Base-by-base conservation (phyloP, 345 rosid genomes). In the Clausena lansium region DNA sequence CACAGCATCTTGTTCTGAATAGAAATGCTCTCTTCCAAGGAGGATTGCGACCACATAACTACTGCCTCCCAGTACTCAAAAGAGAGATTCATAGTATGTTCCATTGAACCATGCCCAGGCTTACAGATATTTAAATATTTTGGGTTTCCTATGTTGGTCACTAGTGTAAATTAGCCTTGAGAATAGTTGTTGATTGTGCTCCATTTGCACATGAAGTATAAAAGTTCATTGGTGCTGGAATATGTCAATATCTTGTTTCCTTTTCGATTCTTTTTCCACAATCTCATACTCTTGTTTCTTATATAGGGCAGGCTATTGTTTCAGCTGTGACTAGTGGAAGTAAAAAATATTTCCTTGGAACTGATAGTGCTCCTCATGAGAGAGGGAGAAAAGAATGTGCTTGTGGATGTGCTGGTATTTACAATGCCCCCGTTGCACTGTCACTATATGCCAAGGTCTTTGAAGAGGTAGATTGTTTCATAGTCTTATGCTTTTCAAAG, bases 321-420 rank as follows among this genome's bases (percentile, higher is more conserved):
- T 83, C 89, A 81, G 97, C 97, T 32, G 97, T 96, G 83, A 96
- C 98, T 33, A 87, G 99, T 75, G 98, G 98, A 74, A 94, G 89
- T 80, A 92, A 86, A 84, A 90, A 76, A 70, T 91, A 91, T 80
- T 94, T 96, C 90, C 93, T 96, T 38, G 99, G 99, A 75, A 94
- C 99, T 77, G 99, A 96, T 82, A 96, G 98, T 88, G 98, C 98
- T 81, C 97, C 98, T 61, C 99, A 96, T 80, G 99, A 96, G 81
- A 86, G 84, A 79, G 82, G 2, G 76, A 90, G 83, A 79, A 96
- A 96, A 79, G 99, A 96, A 82, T 78, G 97, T 77, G 45, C 97
- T 1, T 91, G 95, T 52, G 97, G 99, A 66, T 96, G 99, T 84
- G 98, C 98, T 82, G 98, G 98, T 71, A 90, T 93, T 77, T 91